Evolutionary conservation across 2,329 filamentous ascomycete genomes (phyloP).

Genomic region (Elsinoe australis): DNA sequence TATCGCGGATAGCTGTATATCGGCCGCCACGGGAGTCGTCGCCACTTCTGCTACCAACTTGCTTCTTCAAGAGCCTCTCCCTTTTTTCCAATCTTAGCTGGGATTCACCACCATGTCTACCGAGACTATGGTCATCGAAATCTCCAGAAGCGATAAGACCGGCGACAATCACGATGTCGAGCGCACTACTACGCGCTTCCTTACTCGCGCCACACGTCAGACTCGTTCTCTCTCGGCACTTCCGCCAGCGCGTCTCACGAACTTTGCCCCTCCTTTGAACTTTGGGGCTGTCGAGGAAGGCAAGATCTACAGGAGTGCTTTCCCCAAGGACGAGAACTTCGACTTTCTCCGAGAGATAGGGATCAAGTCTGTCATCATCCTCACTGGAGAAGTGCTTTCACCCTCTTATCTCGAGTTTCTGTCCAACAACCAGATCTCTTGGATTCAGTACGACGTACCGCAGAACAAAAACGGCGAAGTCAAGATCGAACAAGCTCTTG

Average conservation of each 20-base stretch:
- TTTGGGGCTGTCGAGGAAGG: slow-evolving; percentile 68
- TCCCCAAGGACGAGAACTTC: slow-evolving; percentile 64
- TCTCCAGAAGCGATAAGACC: not conserved
- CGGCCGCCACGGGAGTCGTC: too few relatives aligned
- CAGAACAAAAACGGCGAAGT: slow-evolving; percentile 72
- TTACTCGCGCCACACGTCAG: not conserved
- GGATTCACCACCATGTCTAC: too few relatives aligned
- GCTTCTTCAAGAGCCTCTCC: too few relatives aligned
- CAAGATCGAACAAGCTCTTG: too few relatives aligned
- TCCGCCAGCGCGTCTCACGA: slow-evolving; percentile 28
- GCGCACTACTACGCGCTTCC: not conserved
- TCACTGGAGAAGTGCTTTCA: slow-evolving; percentile 44
- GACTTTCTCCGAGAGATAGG: slow-evolving; percentile 59
- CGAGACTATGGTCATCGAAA: too few relatives aligned
- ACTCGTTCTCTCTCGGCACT: not conserved
- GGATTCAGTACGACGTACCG: slow-evolving; percentile 67
- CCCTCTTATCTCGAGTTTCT: slow-evolving; percentile 55
- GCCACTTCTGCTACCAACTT: too few relatives aligned
- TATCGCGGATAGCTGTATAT: too few relatives aligned
- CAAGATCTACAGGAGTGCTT: slow-evolving; percentile 72
- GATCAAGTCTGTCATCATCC: slow-evolving; percentile 67
- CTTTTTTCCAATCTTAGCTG: too few relatives aligned
- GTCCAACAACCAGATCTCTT: slow-evolving; percentile 57
- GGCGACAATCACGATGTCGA: not conserved
- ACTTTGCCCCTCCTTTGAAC: slow-evolving; percentile 53